Percentiles rank a stretch among this genome's conserved stretches.
These are phyloP conservation scores for Podospora pseudoanserina DNA, from an alignment of 495 filamentous ascomycete species.

Conservation along the genomic window DNA sequence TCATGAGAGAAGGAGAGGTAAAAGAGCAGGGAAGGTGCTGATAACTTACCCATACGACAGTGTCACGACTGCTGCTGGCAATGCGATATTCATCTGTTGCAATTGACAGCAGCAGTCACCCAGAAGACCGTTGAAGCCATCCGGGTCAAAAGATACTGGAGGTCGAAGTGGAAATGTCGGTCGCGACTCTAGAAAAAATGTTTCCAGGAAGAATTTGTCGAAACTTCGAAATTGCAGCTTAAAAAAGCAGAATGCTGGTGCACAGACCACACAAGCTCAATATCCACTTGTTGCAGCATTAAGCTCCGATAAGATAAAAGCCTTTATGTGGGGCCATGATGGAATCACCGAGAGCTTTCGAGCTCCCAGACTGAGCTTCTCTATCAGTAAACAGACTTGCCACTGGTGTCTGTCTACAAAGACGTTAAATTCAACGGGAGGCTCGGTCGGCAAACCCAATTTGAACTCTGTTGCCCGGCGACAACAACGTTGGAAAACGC, in stretches of 20 bases:
- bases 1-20: slow-evolving; percentile 51
- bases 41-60: neutral
- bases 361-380: slow-evolving; percentile 4
- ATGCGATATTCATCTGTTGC: neutral
- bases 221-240: slow-evolving; percentile 17
- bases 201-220: slow-evolving; percentile 11
- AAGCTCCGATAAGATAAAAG: slow-evolving; percentile 29
- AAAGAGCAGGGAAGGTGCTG: neutral
- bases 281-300: neutral
- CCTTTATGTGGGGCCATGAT: slow-evolving; percentile 7
- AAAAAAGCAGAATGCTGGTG: slow-evolving; percentile 27
- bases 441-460: neutral
- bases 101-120: neutral
- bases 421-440: neutral
- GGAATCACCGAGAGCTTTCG: slow-evolving; percentile 35
- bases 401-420: neutral
- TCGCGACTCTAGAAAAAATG: slow-evolving; percentile 13
- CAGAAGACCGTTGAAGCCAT: neutral
- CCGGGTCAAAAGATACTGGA: neutral
- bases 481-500: neutral
- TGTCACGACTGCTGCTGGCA: neutral
- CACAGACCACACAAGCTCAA: slow-evolving; percentile 13
- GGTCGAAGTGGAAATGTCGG: neutral
- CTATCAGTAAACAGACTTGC: slow-evolving; percentile 3
- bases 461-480: neutral